Conservation (phyloP, 176 grass and related monocot species). For the Avena atlantica region DNA sequence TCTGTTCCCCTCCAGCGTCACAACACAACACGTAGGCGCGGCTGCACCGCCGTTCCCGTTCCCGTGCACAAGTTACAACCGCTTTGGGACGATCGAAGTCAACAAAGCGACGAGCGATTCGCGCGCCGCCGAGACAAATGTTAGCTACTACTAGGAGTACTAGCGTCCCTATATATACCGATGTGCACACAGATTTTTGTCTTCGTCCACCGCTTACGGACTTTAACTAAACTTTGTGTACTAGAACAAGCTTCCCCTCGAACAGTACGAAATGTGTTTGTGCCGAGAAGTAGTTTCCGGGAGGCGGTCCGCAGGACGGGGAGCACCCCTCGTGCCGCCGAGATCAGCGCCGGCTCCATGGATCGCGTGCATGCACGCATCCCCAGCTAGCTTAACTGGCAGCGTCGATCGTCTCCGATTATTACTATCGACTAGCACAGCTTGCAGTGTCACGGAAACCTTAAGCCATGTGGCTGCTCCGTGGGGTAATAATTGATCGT, state of each 20-base stretch:
- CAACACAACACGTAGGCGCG: background rate
- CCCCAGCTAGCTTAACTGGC: background rate
- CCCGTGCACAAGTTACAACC: conserved; percentile 19
- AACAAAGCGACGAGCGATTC: conserved; percentile 7
- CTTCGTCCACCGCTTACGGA: background rate
- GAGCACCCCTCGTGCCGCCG: conserved; percentile 58
- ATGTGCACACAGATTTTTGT: background rate
- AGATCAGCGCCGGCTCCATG: conserved; percentile 27
- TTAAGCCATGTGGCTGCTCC: no score
- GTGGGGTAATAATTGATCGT: background rate
- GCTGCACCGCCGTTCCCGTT: background rate
- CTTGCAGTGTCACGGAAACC: no score
- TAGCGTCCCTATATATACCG: background rate
- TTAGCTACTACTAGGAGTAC: background rate
- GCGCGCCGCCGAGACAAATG: background rate
- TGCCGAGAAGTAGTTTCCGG: conserved; percentile 16
- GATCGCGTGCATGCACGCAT: conserved; percentile 46
- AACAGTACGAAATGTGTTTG: background rate
- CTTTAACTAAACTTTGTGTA: background rate
- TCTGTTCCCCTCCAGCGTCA: background rate
- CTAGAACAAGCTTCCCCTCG: no score
- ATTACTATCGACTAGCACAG: no score
- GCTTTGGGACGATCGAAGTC: conserved; percentile 7
- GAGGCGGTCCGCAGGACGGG: conserved; percentile 14
- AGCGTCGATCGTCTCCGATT: no score